Base-by-base conservation (phyloP, 108 stramenopile genomes). In the Parmales sp. region DNA sequence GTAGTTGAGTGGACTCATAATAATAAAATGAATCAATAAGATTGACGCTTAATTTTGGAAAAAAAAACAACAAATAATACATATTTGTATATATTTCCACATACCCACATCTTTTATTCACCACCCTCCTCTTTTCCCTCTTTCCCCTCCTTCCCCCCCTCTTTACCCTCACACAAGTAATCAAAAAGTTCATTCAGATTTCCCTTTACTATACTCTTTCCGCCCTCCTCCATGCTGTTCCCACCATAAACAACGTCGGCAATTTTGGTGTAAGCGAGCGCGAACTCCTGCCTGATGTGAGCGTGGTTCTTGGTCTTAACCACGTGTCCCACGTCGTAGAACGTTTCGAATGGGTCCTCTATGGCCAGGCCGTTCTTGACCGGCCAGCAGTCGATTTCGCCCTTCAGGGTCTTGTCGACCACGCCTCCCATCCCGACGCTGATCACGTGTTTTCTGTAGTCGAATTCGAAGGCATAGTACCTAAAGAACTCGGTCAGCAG, bases 291-390 rank as follows among this genome's bases (percentile, higher is more conserved):
- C 22, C 80, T 82, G 31, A 93, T 86, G 26, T 78, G 72, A 38
- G 87, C 84, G 72, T 85, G 89, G 69, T 87, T 85, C 1, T 77
- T 66, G 34, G 84, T 78, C 72, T 92, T 94, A n/a, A 99, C 80
- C 5, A 98, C 95, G 78, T 99, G 98, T 20, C 95, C 95, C 29
- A 99, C 97, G 77, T 98, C 94, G 73, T 99, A 99, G 80, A 90
- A 93, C 4, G 90, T 91, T 76, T 99, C 98, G 80, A 99, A 98
- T 8, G 98, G 98, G 75, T 99, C 98, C 85, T 99, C 97, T 39
- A 99, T 92, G 25, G 92, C 92, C 38, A 98, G 76, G 46, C 88
- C 86, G 22, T 70, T 82, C 75, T 89, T 87, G 63, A 84, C 74
- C 45, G 86, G 80, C 97, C 97, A 98, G 63, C 92, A 88, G 78